These are phyloP conservation scores for Curvularia hawaiiensis DNA, from an alignment of 2,329 filamentous ascomycete species.

Conservation along the genomic window DNA sequence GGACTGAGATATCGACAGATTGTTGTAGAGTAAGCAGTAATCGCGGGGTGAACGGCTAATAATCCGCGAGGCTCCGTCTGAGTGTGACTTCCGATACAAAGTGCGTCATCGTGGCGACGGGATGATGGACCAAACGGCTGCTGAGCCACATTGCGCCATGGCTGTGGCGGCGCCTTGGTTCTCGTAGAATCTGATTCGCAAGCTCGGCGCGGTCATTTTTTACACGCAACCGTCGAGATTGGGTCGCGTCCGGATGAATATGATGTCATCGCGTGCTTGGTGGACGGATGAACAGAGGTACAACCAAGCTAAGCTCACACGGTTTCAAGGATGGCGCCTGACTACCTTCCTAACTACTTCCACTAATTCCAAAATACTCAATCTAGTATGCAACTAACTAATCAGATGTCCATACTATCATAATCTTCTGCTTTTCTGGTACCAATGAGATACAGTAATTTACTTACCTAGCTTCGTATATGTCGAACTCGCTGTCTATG, in stretches of 20 bases:
- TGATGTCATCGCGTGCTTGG: constrained; percentile 6
- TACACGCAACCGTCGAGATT: not conserved
- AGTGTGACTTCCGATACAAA: constrained; percentile 13
- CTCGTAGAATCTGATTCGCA: not conserved
- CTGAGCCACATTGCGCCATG: constrained; percentile 19
- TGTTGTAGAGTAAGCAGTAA: constrained; percentile 11
- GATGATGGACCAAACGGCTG: constrained; percentile 15
- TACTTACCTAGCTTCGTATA: not conserved
- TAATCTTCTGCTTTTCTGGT: not conserved
- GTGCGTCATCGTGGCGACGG: constrained; percentile 32
- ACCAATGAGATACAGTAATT: not conserved
- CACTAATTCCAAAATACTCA: not conserved
- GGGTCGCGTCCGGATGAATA: not conserved
- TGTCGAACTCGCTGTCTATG: constrained; percentile 16
- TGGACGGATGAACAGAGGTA: not conserved
- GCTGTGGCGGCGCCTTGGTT: not conserved
- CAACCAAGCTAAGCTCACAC: constrained; percentile 2
- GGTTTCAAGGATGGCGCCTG: not conserved
- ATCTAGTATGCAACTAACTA: not conserved
- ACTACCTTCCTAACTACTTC: not conserved
- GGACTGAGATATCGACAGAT: not conserved
- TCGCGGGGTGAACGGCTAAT: constrained; percentile 20
- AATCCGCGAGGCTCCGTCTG: constrained; percentile 14
- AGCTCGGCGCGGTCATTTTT: constrained; percentile 4
- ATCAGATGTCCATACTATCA: too few relatives aligned